phyloP scores from a whole-genome alignment of 2,329 filamentous ascomycete species.

The Talaromyces amestolkiae region DNA sequence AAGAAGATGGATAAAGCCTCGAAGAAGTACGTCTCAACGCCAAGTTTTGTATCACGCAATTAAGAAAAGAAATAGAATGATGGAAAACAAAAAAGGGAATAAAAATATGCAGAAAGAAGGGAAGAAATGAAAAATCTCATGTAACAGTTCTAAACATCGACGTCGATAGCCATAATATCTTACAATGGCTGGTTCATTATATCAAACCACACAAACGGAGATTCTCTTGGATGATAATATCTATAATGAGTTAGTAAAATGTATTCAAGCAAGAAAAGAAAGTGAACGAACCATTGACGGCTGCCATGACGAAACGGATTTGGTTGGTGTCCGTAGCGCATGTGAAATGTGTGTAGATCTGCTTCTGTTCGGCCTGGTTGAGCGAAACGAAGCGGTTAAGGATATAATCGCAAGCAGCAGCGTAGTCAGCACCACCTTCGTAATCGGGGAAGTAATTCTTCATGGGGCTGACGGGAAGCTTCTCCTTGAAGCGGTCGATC shows the following conservation, averaged over 20 bases:
- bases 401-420: conserved; percentile 96
- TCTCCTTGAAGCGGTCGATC: conserved; percentile 73
- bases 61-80: conserved; percentile 23
- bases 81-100: conserved; percentile 16
- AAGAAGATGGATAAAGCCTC: conserved; percentile 31
- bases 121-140: conserved; percentile 28
- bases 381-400: conserved; percentile 96
- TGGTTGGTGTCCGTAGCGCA: conserved; percentile 98
- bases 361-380: conserved; percentile 99
- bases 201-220: conserved; percentile 94
- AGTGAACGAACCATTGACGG: conserved; percentile 76
- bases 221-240: conserved; percentile 99
- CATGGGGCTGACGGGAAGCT: conserved; percentile 70
- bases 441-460: conserved; percentile 75
- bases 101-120: conserved; percentile 23
- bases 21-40: conserved; percentile 34
- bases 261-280: conserved; percentile 5
- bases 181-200: conserved; percentile 52
- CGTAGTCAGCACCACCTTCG: conserved; percentile 92
- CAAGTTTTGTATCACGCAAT: conserved; percentile 33
- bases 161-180: conserved; percentile 18
- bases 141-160: conserved; percentile 19
- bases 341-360: conserved; percentile 99
- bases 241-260: conserved; percentile 46
- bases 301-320: conserved; percentile 99